A percentile compares a stretch with the other conserved stretches of the same genome.
Evolutionary conservation across 768 basidiomycete genomes (phyloP).

Genomic region (Macrocybe gigantea): DNA sequence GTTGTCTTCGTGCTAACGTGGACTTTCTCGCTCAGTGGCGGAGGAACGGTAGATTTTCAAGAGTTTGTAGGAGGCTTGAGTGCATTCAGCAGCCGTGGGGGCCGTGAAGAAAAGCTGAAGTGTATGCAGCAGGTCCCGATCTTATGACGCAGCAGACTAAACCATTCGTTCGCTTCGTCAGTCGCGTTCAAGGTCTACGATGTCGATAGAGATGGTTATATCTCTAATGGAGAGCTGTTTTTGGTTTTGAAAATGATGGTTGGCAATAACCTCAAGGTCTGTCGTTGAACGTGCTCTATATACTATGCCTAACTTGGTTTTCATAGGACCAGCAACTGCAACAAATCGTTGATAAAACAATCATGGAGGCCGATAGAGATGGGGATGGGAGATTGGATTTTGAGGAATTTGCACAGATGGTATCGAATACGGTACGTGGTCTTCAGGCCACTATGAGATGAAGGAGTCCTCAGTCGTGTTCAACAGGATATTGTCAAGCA

Average conservation of each 20-base stretch:
- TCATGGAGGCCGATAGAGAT: conserved; percentile 99
- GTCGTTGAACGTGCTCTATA: conserved; percentile 4
- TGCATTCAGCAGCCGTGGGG: conserved; percentile 96
- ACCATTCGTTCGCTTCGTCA: conserved; percentile 23
- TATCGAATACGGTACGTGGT: conserved; percentile 82
- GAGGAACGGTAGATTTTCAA: conserved; percentile 98
- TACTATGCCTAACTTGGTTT: conserved; percentile 3
- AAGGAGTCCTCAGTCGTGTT: not conserved
- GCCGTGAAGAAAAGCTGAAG: conserved; percentile 91
- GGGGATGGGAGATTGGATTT: conserved; percentile 97
- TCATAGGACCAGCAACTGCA: conserved; percentile 93
- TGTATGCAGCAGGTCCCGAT: conserved; percentile 49
- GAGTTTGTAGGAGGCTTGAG: conserved; percentile 98
- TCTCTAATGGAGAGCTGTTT: conserved; percentile 98
- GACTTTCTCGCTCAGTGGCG: conserved; percentile 55
- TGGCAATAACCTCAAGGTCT: conserved; percentile 94
- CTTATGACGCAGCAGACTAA: not conserved
- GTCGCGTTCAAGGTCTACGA: conserved; percentile 99
- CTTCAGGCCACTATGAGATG: not conserved
- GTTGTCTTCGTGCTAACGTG: conserved; percentile 3
- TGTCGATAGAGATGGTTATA: conserved; percentile 95
- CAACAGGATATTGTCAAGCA: conserved; percentile 94
- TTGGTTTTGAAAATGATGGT: conserved; percentile 99
- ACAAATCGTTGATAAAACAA: conserved; percentile 99
- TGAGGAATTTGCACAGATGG: conserved; percentile 95